These are phyloP conservation scores for Moniliella sp. DNA, from an alignment of 1,284 basidiomycete genomes.

Conservation along the genomic window DNA sequence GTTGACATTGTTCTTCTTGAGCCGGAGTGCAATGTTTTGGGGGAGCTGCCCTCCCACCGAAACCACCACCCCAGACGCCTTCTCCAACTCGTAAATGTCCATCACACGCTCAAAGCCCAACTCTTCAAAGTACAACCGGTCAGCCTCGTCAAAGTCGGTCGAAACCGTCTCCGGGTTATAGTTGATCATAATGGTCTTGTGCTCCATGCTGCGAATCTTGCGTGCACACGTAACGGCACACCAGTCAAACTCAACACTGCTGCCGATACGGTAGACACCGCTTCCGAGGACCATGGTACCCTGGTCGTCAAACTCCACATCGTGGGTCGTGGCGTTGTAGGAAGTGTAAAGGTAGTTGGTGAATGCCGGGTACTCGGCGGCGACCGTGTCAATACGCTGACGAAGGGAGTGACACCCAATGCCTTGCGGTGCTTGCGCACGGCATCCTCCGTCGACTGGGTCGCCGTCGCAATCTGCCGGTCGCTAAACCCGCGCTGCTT, in stretches of 20 bases:
- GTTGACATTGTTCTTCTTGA: constrained; percentile 71
- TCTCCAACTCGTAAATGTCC: constrained; percentile 97
- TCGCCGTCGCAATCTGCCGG: constrained; percentile 61
- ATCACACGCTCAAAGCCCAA: constrained; percentile 92
- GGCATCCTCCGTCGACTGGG: constrained; percentile 44
- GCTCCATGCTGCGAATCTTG: constrained; percentile 69
- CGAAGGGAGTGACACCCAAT: constrained; percentile 73
- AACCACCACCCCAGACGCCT: constrained; percentile 75
- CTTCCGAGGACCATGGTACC: constrained; percentile 98
- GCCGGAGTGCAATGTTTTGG: constrained; percentile 92
- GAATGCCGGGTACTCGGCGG: constrained; percentile 92
- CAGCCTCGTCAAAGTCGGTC: constrained; percentile 97
- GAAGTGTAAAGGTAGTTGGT: constrained; percentile 99
- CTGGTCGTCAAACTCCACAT: constrained; percentile 83
- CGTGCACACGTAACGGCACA: constrained; percentile 94
- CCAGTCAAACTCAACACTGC: constrained; percentile 98
- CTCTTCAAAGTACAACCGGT: constrained; percentile 94
- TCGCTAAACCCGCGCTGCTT: constrained; percentile 56
- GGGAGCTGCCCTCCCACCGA: constrained; percentile 62
- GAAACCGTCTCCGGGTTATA: constrained; percentile 99
- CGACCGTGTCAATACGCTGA: constrained; percentile 96
- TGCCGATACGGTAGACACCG: constrained; percentile 93
- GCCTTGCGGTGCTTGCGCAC: constrained; percentile 70
- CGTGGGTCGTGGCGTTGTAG: constrained; percentile 88
- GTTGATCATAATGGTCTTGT: constrained; percentile 96